Conservation (phyloP, 495 filamentous ascomycete genomes). For the Recurvomyces mirabilis region DNA sequence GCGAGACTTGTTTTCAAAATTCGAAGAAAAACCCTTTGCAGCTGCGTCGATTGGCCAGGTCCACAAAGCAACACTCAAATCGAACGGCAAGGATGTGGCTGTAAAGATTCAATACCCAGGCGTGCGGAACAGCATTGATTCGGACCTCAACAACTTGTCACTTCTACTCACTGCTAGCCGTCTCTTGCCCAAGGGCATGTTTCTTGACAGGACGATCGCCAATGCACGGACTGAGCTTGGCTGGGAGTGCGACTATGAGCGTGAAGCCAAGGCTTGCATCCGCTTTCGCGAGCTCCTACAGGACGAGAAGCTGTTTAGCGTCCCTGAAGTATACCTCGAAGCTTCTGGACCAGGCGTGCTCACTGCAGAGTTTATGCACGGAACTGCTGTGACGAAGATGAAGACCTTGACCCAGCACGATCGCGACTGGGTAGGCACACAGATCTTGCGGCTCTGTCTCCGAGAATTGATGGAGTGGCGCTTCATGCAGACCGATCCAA, state of each 20-base stretch:
- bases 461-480: slow-evolving; percentile 86
- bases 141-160: slow-evolving; percentile 84
- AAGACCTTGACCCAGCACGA: slow-evolving; percentile 64
- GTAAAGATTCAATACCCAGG: slow-evolving; percentile 97
- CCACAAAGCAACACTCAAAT: slow-evolving; percentile 71
- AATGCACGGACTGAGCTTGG: slow-evolving; percentile 87
- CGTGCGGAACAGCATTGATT: slow-evolving; percentile 90
- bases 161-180: slow-evolving; percentile 81
- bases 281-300: slow-evolving; percentile 63
- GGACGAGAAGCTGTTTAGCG: slow-evolving; percentile 56
- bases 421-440: slow-evolving; percentile 84
- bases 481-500: slow-evolving; percentile 98
- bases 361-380: slow-evolving; percentile 84
- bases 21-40: slow-evolving; percentile 85
- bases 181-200: slow-evolving; percentile 81
- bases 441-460: slow-evolving; percentile 84
- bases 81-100: slow-evolving; percentile 63
- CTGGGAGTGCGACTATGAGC: slow-evolving; percentile 94
- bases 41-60: slow-evolving; percentile 98
- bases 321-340: slow-evolving; percentile 65
- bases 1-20: slow-evolving; percentile 70
- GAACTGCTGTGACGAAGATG: slow-evolving; percentile 78
- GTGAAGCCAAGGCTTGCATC: slow-evolving; percentile 69
- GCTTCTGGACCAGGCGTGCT: slow-evolving; percentile 79
- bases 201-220: slow-evolving; percentile 91